Conservation (phyloP, 2,329 filamentous ascomycete genomes). For the Cytospora leucostoma region DNA sequence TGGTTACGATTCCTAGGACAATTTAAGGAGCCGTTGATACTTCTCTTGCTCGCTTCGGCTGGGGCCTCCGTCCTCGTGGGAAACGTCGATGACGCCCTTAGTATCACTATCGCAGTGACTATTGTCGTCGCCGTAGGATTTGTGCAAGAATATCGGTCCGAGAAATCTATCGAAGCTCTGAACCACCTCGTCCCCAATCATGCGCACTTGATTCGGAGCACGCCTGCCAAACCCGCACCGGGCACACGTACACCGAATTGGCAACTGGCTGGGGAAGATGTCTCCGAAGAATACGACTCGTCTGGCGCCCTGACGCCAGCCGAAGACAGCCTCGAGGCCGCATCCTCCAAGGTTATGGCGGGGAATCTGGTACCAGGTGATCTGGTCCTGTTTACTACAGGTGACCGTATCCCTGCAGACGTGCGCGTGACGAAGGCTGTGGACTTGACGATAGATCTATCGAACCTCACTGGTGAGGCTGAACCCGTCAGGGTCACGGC, state of each 20-base stretch:
- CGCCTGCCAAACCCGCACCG: constrained; percentile 41
- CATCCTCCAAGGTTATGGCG: constrained; percentile 84
- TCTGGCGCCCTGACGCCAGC: constrained; percentile 59
- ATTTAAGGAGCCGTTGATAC: constrained; percentile 92
- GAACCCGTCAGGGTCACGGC: constrained; percentile 82
- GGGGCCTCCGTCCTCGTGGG: constrained; percentile 86
- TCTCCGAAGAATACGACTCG: constrained; percentile 45
- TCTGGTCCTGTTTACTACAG: constrained; percentile 89
- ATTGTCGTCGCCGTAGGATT: constrained; percentile 97
- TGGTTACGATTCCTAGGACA: constrained; percentile 96
- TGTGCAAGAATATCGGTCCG: constrained; percentile 94
- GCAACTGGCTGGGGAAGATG: constrained; percentile 43
- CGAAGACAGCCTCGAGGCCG: constrained; percentile 66
- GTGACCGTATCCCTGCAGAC: constrained; percentile 94
- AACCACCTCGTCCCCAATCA: constrained; percentile 93
- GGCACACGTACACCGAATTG: constrained; percentile 46
- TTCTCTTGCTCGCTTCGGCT: constrained; percentile 87
- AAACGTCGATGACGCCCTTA: constrained; percentile 92
- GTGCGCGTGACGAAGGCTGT: constrained; percentile 89
- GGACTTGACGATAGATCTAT: constrained; percentile 92
- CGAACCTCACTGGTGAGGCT: constrained; percentile 95
- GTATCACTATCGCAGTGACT: constrained; percentile 92
- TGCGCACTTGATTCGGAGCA: constrained; percentile 82
- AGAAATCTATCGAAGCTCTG: constrained; percentile 94
- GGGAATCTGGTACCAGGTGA: constrained; percentile 88